These are phyloP conservation scores for Plasmodium berghei DNA, from an alignment of 169 alveolate genomes.

Conservation along the genomic window DNA sequence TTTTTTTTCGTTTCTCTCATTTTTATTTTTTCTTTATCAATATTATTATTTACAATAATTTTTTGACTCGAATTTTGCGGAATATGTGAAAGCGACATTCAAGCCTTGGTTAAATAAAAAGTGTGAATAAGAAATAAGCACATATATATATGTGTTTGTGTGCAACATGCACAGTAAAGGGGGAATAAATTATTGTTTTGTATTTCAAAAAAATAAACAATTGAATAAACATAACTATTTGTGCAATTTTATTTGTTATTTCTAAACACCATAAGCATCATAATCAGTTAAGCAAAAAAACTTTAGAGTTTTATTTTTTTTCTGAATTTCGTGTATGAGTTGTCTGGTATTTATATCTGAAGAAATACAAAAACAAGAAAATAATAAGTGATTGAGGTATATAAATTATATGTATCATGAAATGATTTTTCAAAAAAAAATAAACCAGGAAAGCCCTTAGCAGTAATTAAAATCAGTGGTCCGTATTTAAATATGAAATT, in stretches of 20 bases:
- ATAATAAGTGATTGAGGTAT: no score
- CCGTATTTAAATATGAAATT: constrained; percentile 67
- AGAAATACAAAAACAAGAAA: not conserved
- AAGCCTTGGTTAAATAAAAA: constrained; percentile 23
- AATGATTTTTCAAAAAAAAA: no score
- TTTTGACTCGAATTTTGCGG: constrained; percentile 68
- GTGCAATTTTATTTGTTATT: not conserved
- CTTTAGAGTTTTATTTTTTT: constrained; percentile 20
- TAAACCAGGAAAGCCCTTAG: constrained; percentile 74
- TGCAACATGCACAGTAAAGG: not conserved
- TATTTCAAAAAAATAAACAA: no score
- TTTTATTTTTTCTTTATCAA: constrained; percentile 4
- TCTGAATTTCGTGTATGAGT: constrained; percentile 39
- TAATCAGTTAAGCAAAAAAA: constrained; percentile 70
- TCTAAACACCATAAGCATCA: constrained; percentile 71
- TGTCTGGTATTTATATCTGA: constrained; percentile 68
- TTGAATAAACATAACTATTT: not conserved
- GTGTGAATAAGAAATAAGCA: not conserved
- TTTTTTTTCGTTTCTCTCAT: no score
- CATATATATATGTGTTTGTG: not conserved
- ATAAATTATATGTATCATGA: no score
- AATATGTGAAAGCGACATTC: constrained; percentile 60
- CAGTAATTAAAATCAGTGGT: constrained; percentile 54
- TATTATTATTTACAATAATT: constrained; percentile 41
- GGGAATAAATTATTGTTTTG: no score